Evolutionary conservation across 768 basidiomycete genomes (phyloP).

Genomic region (Chalciporus sphaerocephalus): DNA sequence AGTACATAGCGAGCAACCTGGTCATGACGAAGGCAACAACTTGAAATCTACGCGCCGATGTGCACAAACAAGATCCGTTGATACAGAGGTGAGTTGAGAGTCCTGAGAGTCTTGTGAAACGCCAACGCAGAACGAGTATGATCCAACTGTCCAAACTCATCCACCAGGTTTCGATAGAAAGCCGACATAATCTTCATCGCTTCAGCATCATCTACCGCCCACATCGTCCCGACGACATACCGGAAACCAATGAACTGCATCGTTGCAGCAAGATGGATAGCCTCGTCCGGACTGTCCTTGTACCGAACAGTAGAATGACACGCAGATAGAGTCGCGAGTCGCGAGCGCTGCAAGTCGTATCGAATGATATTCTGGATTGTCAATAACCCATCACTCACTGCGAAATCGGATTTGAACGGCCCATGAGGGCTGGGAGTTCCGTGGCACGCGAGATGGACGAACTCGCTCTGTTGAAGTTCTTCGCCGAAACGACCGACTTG

Average conservation of each 20-base stretch:
- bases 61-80: no score
- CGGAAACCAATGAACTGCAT: conserved; percentile 20
- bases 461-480: no score
- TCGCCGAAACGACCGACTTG: neutral
- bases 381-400: neutral
- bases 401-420: conserved; percentile 13
- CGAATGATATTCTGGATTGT: conserved; percentile 2
- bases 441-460: conserved; percentile 24
- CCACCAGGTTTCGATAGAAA: no score
- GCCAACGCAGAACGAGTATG: no score
- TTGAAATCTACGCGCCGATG: no score
- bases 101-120: no score
- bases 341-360: neutral
- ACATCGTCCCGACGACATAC: conserved; percentile 24
- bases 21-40: no score
- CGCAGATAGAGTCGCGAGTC: conserved; percentile 17
- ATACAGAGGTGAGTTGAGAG: no score
- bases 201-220: conserved; percentile 12
- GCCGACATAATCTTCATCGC: neutral
- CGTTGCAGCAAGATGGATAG: conserved; percentile 23
- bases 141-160: no score
- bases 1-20: no score
- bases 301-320: conserved; percentile 23
- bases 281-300: conserved; percentile 8
- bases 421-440: conserved; percentile 1